Evolutionary conservation across 305 asterid species (phyloP), one percentile per base, ranked within the genome.

Genomic region (Solanum aculeatissimum): DNA sequence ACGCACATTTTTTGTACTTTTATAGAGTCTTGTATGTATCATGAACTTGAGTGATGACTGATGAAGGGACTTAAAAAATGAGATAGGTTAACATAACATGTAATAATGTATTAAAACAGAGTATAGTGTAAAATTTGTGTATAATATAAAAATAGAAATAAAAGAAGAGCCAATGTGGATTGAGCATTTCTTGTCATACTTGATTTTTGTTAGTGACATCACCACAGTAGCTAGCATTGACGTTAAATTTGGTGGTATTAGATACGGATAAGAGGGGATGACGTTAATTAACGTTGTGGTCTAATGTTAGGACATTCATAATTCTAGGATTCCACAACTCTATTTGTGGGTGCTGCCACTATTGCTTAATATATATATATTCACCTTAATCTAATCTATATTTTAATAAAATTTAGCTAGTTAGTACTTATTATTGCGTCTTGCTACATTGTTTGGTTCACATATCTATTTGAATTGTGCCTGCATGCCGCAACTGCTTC

Each of bases 171-270:
- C 66, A 62, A 65, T 65, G 43, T 86, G 85, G 80, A 69, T 83
- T 83, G 75, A 32, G 45, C n/a, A 16, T 6, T 65, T 21, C 45
- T 88, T 63, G 83, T 88, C 88, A 82, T 86, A 85, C 86, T 86
- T 83, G 83, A 86, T 87, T 87, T 63, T 87, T 81, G 42, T 58
- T 58, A 35, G 79, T 75, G 80, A 77, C 70, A 35, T 70, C 83
- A 80, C 68, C 85, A 80, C 74, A 82, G 88, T 86, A 82, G 70
- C 58, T 85, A 82, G 65, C 63, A 55, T 58, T 58, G 70, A 62
- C 70, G 25, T 25, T 58, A 81, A 74, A 74, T 14, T 74, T 47
- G 57, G 57, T 21, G 10, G 84, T 40, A 42, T 58, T 14, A 38
- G 32, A 40, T 80, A 21, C 71, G 53, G 84, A 62, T 80, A 62